Conservation (phyloP, 305 asterid genomes). For the Withania somnifera region DNA sequence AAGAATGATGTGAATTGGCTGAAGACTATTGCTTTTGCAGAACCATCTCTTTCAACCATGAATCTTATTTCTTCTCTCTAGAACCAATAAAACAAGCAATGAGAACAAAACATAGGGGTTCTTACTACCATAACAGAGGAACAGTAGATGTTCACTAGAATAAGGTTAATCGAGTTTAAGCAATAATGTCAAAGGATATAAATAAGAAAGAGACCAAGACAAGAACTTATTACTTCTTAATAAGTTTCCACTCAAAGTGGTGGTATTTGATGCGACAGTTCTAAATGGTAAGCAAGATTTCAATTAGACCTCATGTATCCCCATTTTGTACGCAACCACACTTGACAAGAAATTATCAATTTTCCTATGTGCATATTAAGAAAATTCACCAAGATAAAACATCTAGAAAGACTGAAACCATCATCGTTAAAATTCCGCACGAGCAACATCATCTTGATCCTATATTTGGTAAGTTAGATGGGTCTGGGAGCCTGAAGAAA, state of each 20-base stretch:
- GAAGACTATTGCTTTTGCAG: conserved; percentile 78
- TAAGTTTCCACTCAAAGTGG: neutral
- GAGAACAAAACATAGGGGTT: too few relatives aligned
- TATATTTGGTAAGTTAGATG: neutral
- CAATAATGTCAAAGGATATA: neutral
- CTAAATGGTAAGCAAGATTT: neutral
- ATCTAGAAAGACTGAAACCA: neutral
- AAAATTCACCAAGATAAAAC: neutral
- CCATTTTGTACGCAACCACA: neutral
- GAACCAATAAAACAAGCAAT: too few relatives aligned
- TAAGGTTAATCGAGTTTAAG: too few relatives aligned
- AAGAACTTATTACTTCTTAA: neutral
- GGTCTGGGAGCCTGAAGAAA: neutral
- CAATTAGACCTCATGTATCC: neutral
- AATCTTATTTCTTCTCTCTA: conserved; percentile 75
- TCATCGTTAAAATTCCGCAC: neutral
- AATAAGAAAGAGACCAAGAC: neutral
- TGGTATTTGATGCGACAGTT: neutral
- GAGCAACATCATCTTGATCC: neutral
- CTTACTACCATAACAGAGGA: too few relatives aligned
- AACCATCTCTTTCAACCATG: conserved; percentile 90
- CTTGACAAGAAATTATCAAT: neutral
- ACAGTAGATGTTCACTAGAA: too few relatives aligned
- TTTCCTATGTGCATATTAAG: neutral
- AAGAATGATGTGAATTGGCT: conserved; percentile 22